Evolutionary conservation across 2,329 filamentous ascomycete species (phyloP).

Genomic region (Diaporthe eres): DNA sequence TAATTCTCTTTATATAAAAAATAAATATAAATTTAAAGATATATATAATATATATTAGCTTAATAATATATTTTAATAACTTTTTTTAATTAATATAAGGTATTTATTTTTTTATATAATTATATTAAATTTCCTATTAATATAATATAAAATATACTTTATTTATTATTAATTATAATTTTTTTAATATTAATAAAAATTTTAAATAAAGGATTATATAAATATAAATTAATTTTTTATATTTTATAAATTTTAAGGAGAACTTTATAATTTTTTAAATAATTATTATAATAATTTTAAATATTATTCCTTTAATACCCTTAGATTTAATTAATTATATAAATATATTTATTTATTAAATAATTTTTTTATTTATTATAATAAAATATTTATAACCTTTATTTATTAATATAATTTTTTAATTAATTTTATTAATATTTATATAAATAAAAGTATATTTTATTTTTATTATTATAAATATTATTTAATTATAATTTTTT

Average conservation of each 20-base stretch:
- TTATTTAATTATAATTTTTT: background rate
- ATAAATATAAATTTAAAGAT: background rate
- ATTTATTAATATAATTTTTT: background rate
- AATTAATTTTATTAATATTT: background rate
- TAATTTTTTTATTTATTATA: background rate
- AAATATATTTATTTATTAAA: background rate
- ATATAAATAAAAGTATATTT: background rate
- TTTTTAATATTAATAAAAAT: background rate
- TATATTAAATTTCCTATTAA: background rate
- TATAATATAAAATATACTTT: background rate
- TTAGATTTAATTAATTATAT: background rate
- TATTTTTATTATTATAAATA: background rate
- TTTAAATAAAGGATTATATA: background rate
- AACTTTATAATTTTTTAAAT: background rate
- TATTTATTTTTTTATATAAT: too few species aligned
- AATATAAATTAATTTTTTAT: background rate
- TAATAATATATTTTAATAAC: too few species aligned
- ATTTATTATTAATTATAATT: background rate
- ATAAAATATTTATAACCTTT: background rate
- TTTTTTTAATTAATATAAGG: background rate
- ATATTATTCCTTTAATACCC: fast-evolving
- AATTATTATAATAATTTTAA: background rate
- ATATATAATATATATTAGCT: background rate
- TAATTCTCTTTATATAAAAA: background rate
- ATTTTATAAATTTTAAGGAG: background rate